Conservation (phyloP, 2,329 filamentous ascomycete species). For the Aschersonia sp. region DNA sequence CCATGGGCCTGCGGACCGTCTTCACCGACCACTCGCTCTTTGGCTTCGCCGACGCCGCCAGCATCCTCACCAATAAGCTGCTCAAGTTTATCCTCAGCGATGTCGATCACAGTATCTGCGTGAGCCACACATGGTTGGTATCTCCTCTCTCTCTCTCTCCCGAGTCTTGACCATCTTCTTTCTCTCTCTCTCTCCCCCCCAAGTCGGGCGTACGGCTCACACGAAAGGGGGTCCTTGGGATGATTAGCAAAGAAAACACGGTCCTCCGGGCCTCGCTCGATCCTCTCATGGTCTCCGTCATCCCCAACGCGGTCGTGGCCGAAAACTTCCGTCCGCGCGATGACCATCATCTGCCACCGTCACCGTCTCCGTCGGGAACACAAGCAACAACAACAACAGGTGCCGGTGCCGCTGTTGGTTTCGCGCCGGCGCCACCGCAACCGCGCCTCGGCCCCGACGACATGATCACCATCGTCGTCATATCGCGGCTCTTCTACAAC, state of each 20-base stretch:
- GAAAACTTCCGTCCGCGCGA: constrained; percentile 73
- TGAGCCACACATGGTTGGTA: constrained; percentile 85
- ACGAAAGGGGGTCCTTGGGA: neutral
- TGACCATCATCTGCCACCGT: constrained; percentile 19
- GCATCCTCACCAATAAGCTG: constrained; percentile 92
- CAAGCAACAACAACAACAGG: neutral
- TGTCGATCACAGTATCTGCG: constrained; percentile 95
- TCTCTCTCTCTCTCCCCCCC: neutral
- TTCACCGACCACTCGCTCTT: constrained; percentile 97
- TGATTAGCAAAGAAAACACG: constrained; percentile 85
- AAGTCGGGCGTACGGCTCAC: neutral
- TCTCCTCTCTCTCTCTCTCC: neutral
- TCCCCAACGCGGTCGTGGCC: constrained; percentile 92
- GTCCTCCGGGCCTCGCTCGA: constrained; percentile 88
- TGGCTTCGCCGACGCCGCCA: constrained; percentile 90
- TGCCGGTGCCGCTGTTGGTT: neutral
- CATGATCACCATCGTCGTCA: constrained; percentile 89
- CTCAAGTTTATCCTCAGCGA: constrained; percentile 93
- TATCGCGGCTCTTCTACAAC: constrained; percentile 95
- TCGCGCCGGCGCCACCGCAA: constrained; percentile 26
- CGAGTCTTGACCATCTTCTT: neutral
- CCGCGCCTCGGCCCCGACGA: constrained; percentile 67
- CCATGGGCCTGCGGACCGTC: constrained; percentile 90
- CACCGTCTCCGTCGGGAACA: constrained; percentile 22
- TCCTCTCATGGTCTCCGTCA: constrained; percentile 92